Evolutionary conservation across 2,329 filamentous ascomycete genomes (phyloP).

Genomic region (Lasiodiplodia gonubiensis): DNA sequence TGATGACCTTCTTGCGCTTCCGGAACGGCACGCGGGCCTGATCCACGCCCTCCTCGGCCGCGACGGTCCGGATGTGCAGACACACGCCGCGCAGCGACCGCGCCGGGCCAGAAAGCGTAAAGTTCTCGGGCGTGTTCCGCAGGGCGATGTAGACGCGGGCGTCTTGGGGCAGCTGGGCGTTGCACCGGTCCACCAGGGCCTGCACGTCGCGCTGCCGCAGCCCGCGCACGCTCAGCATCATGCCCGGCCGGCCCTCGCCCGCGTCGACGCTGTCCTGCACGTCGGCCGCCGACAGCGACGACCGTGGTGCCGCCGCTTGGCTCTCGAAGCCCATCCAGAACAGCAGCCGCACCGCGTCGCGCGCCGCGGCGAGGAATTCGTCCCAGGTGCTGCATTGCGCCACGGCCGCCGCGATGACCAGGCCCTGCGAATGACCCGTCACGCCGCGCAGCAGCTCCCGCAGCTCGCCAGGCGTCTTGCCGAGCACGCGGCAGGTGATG

Average conservation of each 20-base stretch:
- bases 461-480: conserved; percentile 41
- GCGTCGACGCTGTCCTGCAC: conserved; percentile 29
- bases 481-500: conserved; percentile 35
- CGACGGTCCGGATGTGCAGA: background rate
- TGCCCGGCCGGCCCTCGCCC: conserved; percentile 35
- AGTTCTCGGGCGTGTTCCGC: conserved; percentile 40
- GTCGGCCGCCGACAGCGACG: conserved; percentile 28
- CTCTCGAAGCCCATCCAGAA: conserved; percentile 45
- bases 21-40: conserved; percentile 38
- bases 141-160: conserved; percentile 35
- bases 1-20: conserved; percentile 39
- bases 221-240: conserved; percentile 41
- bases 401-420: conserved; percentile 45
- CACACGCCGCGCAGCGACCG: conserved; percentile 34
- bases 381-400: conserved; percentile 44
- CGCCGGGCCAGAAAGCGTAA: conserved; percentile 41
- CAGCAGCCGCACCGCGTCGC: conserved; percentile 39
- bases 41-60: conserved; percentile 30
- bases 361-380: conserved; percentile 38
- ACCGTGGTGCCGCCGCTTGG: conserved; percentile 32
- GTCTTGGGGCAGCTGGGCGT: conserved; percentile 35
- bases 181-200: conserved; percentile 35
- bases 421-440: conserved; percentile 49
- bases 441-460: conserved; percentile 34
- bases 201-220: conserved; percentile 33